phyloP scores from a whole-genome alignment of 225 moss, liverwort and hornwort species.

The Bryum argenteum region DNA sequence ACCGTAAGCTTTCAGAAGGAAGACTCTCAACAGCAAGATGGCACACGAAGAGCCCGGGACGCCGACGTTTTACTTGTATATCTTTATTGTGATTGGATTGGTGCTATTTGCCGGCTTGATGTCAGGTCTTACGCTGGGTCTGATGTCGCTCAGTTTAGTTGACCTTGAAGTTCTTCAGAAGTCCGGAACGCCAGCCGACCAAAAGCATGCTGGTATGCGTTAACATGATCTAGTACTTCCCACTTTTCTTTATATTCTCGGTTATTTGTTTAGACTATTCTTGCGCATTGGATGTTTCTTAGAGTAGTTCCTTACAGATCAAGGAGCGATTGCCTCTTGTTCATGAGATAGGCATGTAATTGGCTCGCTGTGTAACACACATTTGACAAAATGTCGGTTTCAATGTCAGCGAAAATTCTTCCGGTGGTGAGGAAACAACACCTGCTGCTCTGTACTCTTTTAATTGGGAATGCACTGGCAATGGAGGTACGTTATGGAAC shows the following conservation, averaged over 20 bases:
- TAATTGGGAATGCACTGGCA: constrained; percentile 62
- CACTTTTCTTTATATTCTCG: background rate
- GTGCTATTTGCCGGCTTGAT: constrained; percentile 57
- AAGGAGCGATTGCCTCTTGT: background rate
- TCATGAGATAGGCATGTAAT: constrained; percentile 8
- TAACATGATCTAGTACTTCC: background rate
- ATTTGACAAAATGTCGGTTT: constrained; percentile 3
- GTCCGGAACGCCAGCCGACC: constrained; percentile 46
- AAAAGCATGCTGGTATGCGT: constrained; percentile 52
- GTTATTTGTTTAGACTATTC: background rate
- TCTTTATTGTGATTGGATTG: constrained; percentile 48
- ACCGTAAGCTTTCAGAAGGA: constrained; percentile 26
- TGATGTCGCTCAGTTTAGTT: constrained; percentile 61
- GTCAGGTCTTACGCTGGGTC: constrained; percentile 59
- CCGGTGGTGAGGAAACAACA: constrained; percentile 65
- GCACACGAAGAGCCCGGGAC: constrained; percentile 50
- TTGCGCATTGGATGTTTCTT: background rate
- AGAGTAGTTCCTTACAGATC: background rate
- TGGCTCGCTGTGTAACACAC: background rate
- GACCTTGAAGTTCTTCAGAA: constrained; percentile 61
- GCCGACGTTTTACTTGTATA: constrained; percentile 49
- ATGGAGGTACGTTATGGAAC: constrained; percentile 49
- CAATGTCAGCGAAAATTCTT: constrained; percentile 47
- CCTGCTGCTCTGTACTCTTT: constrained; percentile 57
- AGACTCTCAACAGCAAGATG: constrained; percentile 32